Conservation (phyloP, 75 land plant species). For the Pseudotsuga menziesii region DNA sequence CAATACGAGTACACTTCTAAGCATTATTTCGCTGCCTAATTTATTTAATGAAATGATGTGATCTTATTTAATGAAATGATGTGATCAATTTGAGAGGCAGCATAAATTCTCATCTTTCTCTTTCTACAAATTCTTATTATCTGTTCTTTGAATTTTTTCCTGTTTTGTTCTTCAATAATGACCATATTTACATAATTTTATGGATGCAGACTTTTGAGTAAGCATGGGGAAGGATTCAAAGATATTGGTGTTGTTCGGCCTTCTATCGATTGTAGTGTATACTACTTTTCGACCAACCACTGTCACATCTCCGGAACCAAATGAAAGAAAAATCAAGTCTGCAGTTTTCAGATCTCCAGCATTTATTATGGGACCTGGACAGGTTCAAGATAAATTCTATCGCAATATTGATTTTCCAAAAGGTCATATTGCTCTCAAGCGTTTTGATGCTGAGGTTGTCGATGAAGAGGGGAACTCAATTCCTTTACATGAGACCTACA, state of each 20-base stretch:
- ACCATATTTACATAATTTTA: background rate
- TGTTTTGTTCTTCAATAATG: background rate
- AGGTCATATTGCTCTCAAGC: constrained; percentile 71
- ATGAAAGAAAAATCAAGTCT: constrained; percentile 34
- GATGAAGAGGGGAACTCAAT: constrained; percentile 67
- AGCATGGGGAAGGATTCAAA: background rate
- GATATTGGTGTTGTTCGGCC: background rate
- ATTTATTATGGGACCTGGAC: constrained; percentile 58
- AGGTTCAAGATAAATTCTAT: constrained; percentile 58
- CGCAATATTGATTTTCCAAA: constrained; percentile 52
- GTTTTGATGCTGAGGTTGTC: constrained; percentile 77
- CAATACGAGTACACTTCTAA: background rate
- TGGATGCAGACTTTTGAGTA: background rate
- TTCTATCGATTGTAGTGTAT: constrained; percentile 3
- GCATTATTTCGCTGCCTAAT: background rate
- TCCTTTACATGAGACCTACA: constrained; percentile 79
- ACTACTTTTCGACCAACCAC: background rate
- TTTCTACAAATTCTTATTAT: background rate
- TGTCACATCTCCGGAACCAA: background rate
- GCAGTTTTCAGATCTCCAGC: constrained; percentile 58
- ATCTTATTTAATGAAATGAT: background rate
- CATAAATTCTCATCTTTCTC: background rate
- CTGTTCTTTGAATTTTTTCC: background rate
- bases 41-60: background rate
- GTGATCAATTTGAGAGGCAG: background rate